phyloP scores from a whole-genome alignment of 176 grass and related monocot genomes.

The Triticum timopheevii region DNA sequence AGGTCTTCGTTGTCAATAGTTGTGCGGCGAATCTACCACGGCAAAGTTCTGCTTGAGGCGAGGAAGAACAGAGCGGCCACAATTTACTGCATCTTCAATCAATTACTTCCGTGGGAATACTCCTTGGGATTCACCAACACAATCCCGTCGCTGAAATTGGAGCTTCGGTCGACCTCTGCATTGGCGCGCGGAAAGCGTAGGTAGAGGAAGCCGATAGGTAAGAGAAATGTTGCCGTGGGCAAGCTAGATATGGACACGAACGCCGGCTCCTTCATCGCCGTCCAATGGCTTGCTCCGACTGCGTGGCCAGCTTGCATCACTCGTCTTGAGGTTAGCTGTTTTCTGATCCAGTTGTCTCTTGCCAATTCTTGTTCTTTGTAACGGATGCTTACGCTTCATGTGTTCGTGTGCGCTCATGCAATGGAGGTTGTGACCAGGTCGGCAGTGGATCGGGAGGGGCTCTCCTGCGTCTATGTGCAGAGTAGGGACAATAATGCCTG shows the following conservation, averaged over 20 bases:
- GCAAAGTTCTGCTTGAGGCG: no score
- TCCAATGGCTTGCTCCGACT: slow-evolving; percentile 46
- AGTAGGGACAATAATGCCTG: slow-evolving; percentile 77
- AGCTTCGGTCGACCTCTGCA: neutral
- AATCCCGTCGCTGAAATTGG: slow-evolving; percentile 20
- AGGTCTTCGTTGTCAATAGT: no score
- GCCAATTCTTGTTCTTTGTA: neutral
- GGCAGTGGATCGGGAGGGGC: slow-evolving; percentile 88
- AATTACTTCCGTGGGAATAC: neutral
- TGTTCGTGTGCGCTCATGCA: slow-evolving; percentile 30
- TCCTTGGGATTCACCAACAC: slow-evolving; percentile 31
- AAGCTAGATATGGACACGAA: slow-evolving; percentile 47
- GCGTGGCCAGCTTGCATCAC: slow-evolving; percentile 49
- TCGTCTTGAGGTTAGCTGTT: slow-evolving; percentile 59
- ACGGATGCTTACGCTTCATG: slow-evolving; percentile 26
- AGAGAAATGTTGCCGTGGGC: neutral
- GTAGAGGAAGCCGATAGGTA: neutral
- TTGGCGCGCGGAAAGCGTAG: slow-evolving; percentile 17
- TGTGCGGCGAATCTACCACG: no score
- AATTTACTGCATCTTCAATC: no score
- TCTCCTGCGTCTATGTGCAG: slow-evolving; percentile 93
- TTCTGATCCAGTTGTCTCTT: neutral
- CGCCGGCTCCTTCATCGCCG: slow-evolving; percentile 55
- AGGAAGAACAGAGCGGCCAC: no score
- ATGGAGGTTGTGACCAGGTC: slow-evolving; percentile 84